Evolutionary conservation across 2,329 filamentous ascomycete genomes (phyloP), one percentile per base, ranked within the genome.

Genomic region (Orbilia blumenaviensis): DNA sequence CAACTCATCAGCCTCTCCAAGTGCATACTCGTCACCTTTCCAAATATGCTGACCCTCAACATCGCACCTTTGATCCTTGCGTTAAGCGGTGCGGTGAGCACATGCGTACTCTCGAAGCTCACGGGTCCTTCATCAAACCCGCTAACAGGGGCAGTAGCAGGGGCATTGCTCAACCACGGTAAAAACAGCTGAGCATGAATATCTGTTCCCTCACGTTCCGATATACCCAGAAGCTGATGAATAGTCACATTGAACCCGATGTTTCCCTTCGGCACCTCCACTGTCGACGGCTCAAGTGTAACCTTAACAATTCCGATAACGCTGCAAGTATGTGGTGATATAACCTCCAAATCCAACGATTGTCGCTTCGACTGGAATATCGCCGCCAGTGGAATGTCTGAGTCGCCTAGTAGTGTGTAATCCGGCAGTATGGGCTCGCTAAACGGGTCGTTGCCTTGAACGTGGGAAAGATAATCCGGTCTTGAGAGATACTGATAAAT

Each of bases 221-320:
- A 91, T 80, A 99, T 99, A 0, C 95, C 95, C 36, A 95, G 85
- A 84, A 99, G 88, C 81, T 98, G 93, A 81, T 96, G 94, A 92
- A 99, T 97, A 32, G 98, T 94, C 3, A 98, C 94, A 80, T 98
- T 99, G 84, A 99, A 99, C 82, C 98, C 99, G 71, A 98, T 85
- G 1, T 92, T 97, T 72, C 92, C 95, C 10, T 92, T 92, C 12
- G 95, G 95, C 2, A 94, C 94, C 80, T 96, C 90, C 1, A 94
- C 94, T 54, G 93, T 94, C 0, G 94, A 98, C 12, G 95, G 95
- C 81, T 99, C 95, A 5, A 99, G 85, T 0, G 94, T 94, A 38
- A 99, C 85, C 80, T 93, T 92, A 78, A 99, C 89, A 66, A 97
- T 94, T 48, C 94, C 95, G 75, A 98, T 89, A 7, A 93, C 92